phyloP scores from a whole-genome alignment of 2,329 filamentous ascomycete genomes.

The Aaosphaeria pasadenensis region DNA sequence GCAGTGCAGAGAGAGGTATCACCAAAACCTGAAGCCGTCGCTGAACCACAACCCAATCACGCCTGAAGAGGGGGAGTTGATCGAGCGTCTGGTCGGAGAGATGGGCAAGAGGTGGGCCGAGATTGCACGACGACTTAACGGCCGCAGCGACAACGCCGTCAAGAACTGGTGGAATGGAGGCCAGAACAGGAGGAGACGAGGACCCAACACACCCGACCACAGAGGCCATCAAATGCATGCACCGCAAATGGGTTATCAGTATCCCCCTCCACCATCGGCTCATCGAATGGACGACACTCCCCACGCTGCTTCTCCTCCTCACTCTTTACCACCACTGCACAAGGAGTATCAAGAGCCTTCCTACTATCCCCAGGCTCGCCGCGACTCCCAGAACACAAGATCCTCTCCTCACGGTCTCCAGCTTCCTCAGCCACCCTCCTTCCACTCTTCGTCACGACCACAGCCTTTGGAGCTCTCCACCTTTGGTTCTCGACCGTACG shows the following conservation, averaged over 20 bases:
- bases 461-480: slow-evolving; percentile 29
- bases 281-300: slow-evolving; percentile 21
- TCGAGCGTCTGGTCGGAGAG: slow-evolving; percentile 72
- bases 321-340: slow-evolving; percentile 14
- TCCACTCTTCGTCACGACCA: slow-evolving; percentile 30
- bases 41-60: slow-evolving; percentile 75
- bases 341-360: slow-evolving; percentile 4
- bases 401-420: slow-evolving; percentile 28
- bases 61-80: slow-evolving; percentile 70
- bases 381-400: slow-evolving; percentile 24
- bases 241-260: slow-evolving; percentile 29
- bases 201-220: slow-evolving; percentile 30
- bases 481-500: slow-evolving; percentile 22
- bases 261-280: slow-evolving; percentile 17
- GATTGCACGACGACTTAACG: slow-evolving; percentile 76
- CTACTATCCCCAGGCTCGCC: slow-evolving; percentile 24
- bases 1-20: slow-evolving; percentile 90
- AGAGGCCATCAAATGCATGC: slow-evolving; percentile 26
- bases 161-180: slow-evolving; percentile 99
- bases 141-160: slow-evolving; percentile 89
- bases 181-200: slow-evolving; percentile 69
- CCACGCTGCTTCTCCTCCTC: slow-evolving; percentile 3
- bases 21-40: slow-evolving; percentile 88
- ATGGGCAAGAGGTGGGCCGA: slow-evolving; percentile 91
- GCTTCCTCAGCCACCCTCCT: slow-evolving; percentile 30